phyloP scores from a whole-genome alignment of 2,329 filamentous ascomycete species.

The Rugonectria rugulosa region DNA sequence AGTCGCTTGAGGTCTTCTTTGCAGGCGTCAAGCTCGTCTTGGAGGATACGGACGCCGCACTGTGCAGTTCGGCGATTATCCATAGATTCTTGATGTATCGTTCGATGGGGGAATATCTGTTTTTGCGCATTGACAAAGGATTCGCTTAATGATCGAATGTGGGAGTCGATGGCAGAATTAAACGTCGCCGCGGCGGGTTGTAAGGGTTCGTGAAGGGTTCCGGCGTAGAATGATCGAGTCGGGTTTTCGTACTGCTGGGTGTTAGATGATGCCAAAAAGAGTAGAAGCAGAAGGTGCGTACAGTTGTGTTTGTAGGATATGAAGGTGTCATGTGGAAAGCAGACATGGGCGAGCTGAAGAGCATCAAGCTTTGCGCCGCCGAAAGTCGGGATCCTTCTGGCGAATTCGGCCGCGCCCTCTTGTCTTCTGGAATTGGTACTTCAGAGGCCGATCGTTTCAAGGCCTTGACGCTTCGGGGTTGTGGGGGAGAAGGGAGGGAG shows the following conservation, averaged over 20 bases:
- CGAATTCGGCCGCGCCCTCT: conserved; percentile 35
- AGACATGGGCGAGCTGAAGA: conserved; percentile 40
- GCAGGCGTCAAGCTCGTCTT: conserved; percentile 31
- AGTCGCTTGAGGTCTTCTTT: conserved; percentile 29
- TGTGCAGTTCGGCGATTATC: conserved; percentile 32
- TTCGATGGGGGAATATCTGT: conserved; percentile 39
- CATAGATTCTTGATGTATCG: conserved; percentile 36
- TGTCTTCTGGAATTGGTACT: conserved; percentile 31
- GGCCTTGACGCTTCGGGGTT: conserved; percentile 33
- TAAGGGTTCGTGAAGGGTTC: conserved; percentile 32
- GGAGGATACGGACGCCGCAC: conserved; percentile 27
- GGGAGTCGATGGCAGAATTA: conserved; percentile 32
- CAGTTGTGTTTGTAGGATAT: conserved; percentile 27
- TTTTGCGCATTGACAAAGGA: conserved; percentile 34
- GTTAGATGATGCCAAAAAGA: neutral
- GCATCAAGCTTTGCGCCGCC: conserved; percentile 39
- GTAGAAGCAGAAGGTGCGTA: conserved; percentile 15
- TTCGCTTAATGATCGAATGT: conserved; percentile 33
- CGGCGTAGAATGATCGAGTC: conserved; percentile 30
- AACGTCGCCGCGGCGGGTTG: conserved; percentile 33
- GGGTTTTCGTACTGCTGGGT: conserved; percentile 23
- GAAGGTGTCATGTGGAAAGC: conserved; percentile 39
- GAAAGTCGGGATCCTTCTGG: conserved; percentile 39
- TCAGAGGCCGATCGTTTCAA: conserved; percentile 32
- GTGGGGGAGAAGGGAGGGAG: conserved; percentile 33